Base-by-base conservation (phyloP, 169 alveolate genomes). In the Plasmodium gaboni region DNA sequence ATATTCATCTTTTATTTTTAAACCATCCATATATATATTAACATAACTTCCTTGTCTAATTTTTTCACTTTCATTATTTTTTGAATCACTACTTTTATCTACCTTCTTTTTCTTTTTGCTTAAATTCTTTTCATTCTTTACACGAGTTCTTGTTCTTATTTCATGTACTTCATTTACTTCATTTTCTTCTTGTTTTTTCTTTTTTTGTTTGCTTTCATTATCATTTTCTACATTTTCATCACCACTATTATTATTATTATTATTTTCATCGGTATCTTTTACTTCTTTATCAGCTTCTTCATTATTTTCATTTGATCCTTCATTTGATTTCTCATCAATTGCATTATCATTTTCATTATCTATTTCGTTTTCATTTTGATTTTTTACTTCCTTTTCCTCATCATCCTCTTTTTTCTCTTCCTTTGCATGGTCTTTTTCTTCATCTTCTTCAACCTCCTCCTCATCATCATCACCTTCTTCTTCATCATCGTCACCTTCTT, bases 1-100 rank as follows among this genome's bases (percentile, higher is more conserved):
- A 60, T 61, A 86, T 24, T 86, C 78, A 71, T 86, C 92, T 28
- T 57, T 86, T 42, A 86, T 86, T 86, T 86, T 72, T 32, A 86
- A 73, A 48, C 63, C 72, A 42, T 86, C 87, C 92, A 86, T 86
- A 50, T 86, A 86, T 48, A 71, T 24, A 60, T 86, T 86, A 1
- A 86, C 87, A 48, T 86, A 86, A 46, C 72, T 86, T 38, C 72
- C 92, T 44, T 86, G 70, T 69, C 50, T 24, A 38, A 26, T n/a
- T 69, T 48, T 83, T 69, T 83, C 91, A 38, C n/a, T 83, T 15
- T 83, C 73, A 7, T 69, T 83, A 60, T 61, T 67, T 10, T 83
- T 83, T 5, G 44, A 42, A 28, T 68, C 63, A 83, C 10, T 61
- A 42, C 38, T 80, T 0, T 28, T 22, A 7, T 0, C 26, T 9